Evolutionary conservation across 345 rosid species (phyloP).

Genomic region (Erodium maritimum): DNA sequence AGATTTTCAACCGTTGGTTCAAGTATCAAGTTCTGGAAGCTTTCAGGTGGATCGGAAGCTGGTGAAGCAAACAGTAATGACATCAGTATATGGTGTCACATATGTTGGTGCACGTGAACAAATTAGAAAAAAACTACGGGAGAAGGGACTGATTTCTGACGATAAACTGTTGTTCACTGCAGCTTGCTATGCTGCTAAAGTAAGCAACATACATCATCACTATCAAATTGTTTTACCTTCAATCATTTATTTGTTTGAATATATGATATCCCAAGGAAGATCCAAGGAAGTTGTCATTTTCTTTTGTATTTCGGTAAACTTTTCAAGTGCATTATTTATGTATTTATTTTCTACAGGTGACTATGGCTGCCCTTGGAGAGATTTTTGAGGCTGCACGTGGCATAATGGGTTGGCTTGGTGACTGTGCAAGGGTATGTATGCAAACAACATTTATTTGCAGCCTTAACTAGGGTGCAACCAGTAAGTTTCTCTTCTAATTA

Average conservation of each 20-base stretch:
- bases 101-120: constrained; percentile 97
- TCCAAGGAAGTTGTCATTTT: not conserved
- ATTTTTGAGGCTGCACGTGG: constrained; percentile 90
- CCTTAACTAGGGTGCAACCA: not conserved
- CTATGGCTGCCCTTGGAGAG: constrained; percentile 80
- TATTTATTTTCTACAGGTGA: constrained; percentile 40
- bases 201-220: constrained; percentile 21
- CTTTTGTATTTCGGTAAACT: constrained; percentile 2
- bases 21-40: constrained; percentile 12
- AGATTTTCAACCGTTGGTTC: constrained; percentile 4
- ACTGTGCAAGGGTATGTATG: constrained; percentile 74
- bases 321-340: constrained; percentile 5
- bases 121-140: constrained; percentile 83
- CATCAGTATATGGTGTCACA: constrained; percentile 98
- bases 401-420: constrained; percentile 95
- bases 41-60: constrained; percentile 89
- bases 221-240: constrained; percentile 4
- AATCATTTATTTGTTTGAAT: not conserved
- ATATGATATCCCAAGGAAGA: not conserved
- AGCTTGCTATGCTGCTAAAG: constrained; percentile 89
- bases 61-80: constrained; percentile 97
- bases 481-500: not conserved
- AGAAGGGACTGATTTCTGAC: constrained; percentile 76
- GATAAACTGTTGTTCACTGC: constrained; percentile 67
- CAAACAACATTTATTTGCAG: no score